These are phyloP conservation scores for Diaporthe vaccinii DNA, from an alignment of 2,329 filamentous ascomycete species.

Conservation along the genomic window DNA sequence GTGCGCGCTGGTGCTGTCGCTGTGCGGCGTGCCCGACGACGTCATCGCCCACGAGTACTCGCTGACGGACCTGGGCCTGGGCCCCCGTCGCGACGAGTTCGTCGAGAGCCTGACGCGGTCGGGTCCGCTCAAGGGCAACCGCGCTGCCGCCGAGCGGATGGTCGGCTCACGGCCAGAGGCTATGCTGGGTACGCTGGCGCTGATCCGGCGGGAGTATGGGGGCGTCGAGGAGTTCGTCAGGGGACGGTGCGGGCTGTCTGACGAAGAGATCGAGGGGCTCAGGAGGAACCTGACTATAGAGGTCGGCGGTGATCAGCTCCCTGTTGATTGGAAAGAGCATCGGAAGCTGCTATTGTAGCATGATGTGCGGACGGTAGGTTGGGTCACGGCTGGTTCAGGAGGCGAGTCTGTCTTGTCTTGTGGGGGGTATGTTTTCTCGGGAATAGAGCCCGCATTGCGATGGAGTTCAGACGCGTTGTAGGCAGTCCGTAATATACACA, in stretches of 20 bases:
- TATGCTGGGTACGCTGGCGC: slow-evolving; percentile 63
- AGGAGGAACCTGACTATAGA: slow-evolving; percentile 62
- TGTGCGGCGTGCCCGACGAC: slow-evolving; percentile 72
- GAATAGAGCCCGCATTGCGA: not conserved
- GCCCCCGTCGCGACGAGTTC: slow-evolving; percentile 64
- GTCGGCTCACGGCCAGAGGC: slow-evolving; percentile 60
- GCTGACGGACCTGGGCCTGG: slow-evolving; percentile 74
- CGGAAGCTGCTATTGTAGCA: slow-evolving; percentile 43
- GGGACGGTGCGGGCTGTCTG: slow-evolving; percentile 68
- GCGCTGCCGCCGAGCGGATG: slow-evolving; percentile 59
- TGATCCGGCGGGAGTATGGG: slow-evolving; percentile 72
- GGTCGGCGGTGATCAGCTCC: slow-evolving; percentile 40
- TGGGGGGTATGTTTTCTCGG: not conserved
- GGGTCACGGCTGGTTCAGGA: not conserved
- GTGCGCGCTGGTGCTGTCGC: slow-evolving; percentile 73
- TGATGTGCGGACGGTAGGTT: slow-evolving; percentile 37
- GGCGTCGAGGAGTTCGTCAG: slow-evolving; percentile 74
- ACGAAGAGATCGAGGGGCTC: slow-evolving; percentile 67
- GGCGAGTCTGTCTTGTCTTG: not conserved
- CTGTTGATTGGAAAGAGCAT: slow-evolving; percentile 48
- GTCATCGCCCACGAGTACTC: slow-evolving; percentile 77
- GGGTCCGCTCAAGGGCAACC: slow-evolving; percentile 62
- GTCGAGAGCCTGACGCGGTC: slow-evolving; percentile 63
- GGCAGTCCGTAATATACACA: not conserved
- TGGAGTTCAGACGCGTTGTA: slow-evolving; percentile 1